Conservation (phyloP, 768 basidiomycete genomes). For the Thelephora ganbajun region DNA sequence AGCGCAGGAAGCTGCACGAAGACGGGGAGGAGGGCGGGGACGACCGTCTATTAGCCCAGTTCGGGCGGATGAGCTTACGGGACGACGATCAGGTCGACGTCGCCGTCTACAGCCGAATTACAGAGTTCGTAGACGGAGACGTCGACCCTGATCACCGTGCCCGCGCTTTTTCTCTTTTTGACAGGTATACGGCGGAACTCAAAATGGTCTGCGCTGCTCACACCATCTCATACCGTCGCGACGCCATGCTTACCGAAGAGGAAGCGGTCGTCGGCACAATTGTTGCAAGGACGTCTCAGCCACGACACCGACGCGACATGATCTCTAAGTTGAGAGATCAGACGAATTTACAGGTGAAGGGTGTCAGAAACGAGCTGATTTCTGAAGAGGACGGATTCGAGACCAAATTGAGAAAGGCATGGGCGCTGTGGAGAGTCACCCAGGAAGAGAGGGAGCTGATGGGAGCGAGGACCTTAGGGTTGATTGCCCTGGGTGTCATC, state of each 20-base stretch:
- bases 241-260: slow-evolving; percentile 38
- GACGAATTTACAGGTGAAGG: slow-evolving; percentile 35
- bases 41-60: slow-evolving; percentile 15
- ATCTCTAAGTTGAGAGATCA: slow-evolving; percentile 44
- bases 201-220: slow-evolving; percentile 31
- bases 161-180: slow-evolving; percentile 11
- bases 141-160: slow-evolving; percentile 3
- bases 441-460: slow-evolving; percentile 24
- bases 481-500: slow-evolving; percentile 41
- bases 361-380: slow-evolving; percentile 33
- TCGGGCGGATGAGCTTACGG: neutral
- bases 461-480: slow-evolving; percentile 49
- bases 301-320: slow-evolving; percentile 34
- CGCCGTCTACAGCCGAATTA: slow-evolving; percentile 11
- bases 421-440: slow-evolving; percentile 42
- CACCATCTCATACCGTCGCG: slow-evolving; percentile 29
- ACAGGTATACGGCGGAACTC: slow-evolving; percentile 31
- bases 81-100: slow-evolving; percentile 5
- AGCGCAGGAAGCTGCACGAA: slow-evolving; percentile 11
- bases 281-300: slow-evolving; percentile 45
- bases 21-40: slow-evolving; percentile 14
- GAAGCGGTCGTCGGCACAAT: slow-evolving; percentile 58
- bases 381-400: slow-evolving; percentile 31
- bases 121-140: slow-evolving; percentile 9
- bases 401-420: slow-evolving; percentile 31